Conservation (phyloP, 1,284 basidiomycete species). For the Abortiporus biennis region DNA sequence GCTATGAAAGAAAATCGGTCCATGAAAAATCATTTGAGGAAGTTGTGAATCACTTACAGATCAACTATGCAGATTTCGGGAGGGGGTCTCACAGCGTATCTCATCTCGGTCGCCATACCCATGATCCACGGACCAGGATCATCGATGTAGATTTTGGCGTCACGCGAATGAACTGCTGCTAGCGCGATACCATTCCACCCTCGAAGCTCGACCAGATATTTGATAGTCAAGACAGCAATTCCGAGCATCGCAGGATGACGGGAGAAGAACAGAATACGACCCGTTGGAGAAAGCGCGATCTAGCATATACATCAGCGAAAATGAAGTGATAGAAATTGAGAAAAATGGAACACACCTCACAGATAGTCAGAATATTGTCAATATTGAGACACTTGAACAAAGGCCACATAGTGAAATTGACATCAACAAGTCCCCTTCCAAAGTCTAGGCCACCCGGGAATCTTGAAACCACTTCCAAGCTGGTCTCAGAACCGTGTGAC, state of each 20-base stretch:
- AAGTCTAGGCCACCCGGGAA: slow-evolving; percentile 85
- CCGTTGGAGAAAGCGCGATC: slow-evolving; percentile 92
- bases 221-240: slow-evolving; percentile 83
- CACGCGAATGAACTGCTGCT: slow-evolving; percentile 82
- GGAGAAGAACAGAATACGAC: slow-evolving; percentile 86
- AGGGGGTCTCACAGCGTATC: slow-evolving; percentile 69
- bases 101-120: slow-evolving; percentile 82
- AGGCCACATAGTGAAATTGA: slow-evolving; percentile 96
- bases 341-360: slow-evolving; percentile 56
- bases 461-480: slow-evolving; percentile 76
- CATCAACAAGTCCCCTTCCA: slow-evolving; percentile 76
- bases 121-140: slow-evolving; percentile 92
- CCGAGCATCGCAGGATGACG: slow-evolving; percentile 90
- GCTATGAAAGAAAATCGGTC: slow-evolving; percentile 29
- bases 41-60: slow-evolving; percentile 48
- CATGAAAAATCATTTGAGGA: neutral
- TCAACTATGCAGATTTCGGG: slow-evolving; percentile 89
- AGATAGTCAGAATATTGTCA: slow-evolving; percentile 90
- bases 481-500: slow-evolving; percentile 43
- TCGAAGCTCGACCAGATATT: slow-evolving; percentile 88
- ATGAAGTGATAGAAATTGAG: neutral
- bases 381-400: slow-evolving; percentile 92
- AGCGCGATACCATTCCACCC: slow-evolving; percentile 92
- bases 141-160: slow-evolving; percentile 86
- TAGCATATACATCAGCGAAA: slow-evolving; percentile 20